Conservation (phyloP, 2,329 filamentous ascomycete species). For the Ophiostoma sp. region DNA sequence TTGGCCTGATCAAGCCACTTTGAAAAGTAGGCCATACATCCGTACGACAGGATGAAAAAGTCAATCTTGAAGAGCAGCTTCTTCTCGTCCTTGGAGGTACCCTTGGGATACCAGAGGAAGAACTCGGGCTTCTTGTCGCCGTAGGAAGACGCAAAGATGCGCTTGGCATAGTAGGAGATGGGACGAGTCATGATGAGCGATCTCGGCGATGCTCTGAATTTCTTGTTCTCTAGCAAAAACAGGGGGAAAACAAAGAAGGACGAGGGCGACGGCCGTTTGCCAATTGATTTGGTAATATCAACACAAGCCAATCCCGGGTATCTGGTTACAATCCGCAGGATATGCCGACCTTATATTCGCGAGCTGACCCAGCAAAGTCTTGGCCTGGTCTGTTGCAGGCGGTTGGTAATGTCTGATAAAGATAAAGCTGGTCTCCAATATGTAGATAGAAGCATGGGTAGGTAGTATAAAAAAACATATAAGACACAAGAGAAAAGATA, state of each 20-base stretch:
- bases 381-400: not conserved
- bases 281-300: conserved; percentile 6
- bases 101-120: conserved; percentile 32
- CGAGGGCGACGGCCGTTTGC: conserved; percentile 13
- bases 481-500: not conserved
- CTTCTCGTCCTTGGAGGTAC: conserved; percentile 29
- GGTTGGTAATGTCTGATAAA: conserved; percentile 9
- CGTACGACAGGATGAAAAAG: conserved; percentile 33
- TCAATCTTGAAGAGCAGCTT: conserved; percentile 33
- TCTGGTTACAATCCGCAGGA: not conserved
- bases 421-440: not conserved
- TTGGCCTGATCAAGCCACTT: conserved; percentile 31
- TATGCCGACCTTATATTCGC: conserved; percentile 10
- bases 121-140: conserved; percentile 23
- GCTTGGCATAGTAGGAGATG: conserved; percentile 22
- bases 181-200: conserved; percentile 3
- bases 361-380: conserved; percentile 2
- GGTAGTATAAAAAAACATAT: not conserved
- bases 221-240: not conserved
- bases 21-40: conserved; percentile 31
- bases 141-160: conserved; percentile 33
- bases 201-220: not conserved
- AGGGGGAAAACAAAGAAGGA: not conserved
- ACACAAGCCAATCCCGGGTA: conserved; percentile 8
- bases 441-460: not conserved